Base-by-base conservation (phyloP, 225 moss, liverwort and hornwort species). In the Asterella californica region DNA sequence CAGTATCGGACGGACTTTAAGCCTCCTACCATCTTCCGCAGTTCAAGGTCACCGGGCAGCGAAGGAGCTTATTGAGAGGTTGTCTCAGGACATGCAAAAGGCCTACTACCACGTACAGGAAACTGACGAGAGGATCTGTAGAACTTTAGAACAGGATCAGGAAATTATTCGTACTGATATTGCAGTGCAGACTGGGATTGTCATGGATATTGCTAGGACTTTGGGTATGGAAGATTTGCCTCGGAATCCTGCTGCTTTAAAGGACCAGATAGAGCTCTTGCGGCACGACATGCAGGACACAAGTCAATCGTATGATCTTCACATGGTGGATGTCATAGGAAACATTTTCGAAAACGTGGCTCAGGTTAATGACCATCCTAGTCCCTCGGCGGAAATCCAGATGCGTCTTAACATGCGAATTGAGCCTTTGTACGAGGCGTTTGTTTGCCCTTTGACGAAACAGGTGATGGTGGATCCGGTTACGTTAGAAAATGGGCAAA, bases 391-490 rank as follows among this genome's bases (percentile, higher is more conserved):
- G 12, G 93, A 88, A 47, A 79, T 82, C 47, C 83, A 80, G 78
- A 91, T 90, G 64, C 93, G 87, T 17, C 87, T 89, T 55, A 87
- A 92, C 79, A 83, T 83, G 63, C 91, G 92, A 10, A 79, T 95
- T 72, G 99, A 95, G 82, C 95, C 95, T 74, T 87, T 99, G 15
- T 99, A 95, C 27, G 95, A 95, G 42, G 95, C 99, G 4, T 99
- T 99, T 54, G 88, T 99, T 2, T 99, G 99, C 63, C 99, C 99
- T 30, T 78, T 99, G 29, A 95, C 95, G 9, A 99, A 95, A 81
- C 89, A 95, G 72, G 93, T 99, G 78, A 99, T 99, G 99, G 79
- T 89, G 71, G 99, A 99, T 64, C 99, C 99, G 0, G 99, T 99
- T 11, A 88, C 91, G 0, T 78, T 95, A 8, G 99, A 99, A 76